Base-by-base conservation (phyloP, 176 grass and related monocot species). In the Guadua angustifolia region DNA sequence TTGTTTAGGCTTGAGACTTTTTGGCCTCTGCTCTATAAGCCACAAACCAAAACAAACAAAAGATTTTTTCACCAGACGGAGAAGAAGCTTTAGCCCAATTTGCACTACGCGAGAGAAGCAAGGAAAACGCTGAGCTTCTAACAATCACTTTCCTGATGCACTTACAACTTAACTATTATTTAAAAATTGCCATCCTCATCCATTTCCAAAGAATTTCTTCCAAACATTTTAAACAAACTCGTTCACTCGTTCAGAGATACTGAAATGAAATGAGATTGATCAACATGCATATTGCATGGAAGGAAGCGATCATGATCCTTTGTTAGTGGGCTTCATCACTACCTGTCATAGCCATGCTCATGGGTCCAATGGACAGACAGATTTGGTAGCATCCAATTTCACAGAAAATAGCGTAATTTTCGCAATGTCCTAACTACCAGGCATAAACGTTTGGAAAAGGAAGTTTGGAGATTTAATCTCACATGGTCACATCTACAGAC, bases 301-400 rank as follows among this genome's bases (percentile, higher is more conserved):
- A 12, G 57, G n/a, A 24, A 59, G 57, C n/a, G 12, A 59, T 25
- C n/a, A 24, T 24, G 57, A 59, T 12, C 57, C 57, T 8, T 3
- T 15, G 47, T 76, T 33, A 65, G 84, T 79, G 84, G 66, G n/a
- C 18, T 58, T 47, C 58, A 39, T 61, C 8, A 10, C 21, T 57
- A 57, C 55, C 21, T n/a, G 21, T 57, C 75, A 70, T 26, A 64
- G 69, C n/a, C 19, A 33, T 24, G 53, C 16, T 82, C 24, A n/a
- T 11, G 73, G 74, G 51, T 38, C 40, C 74, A 77, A 69, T 52
- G 22, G 10, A 45, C n/a, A 46, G 1, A 45, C 40, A 71, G 6
- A 71, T 5, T 25, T 25, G n/a, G 53, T n/a, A n/a, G 53, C 53
- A 56, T 9, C 12, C 4, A 25, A 60, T 25, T 26, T 25, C 58